Percentiles rank a stretch among this genome's conserved stretches.
Conservation (phyloP, 208 protist genomes). For the Acanthamoeba triangularis region DNA sequence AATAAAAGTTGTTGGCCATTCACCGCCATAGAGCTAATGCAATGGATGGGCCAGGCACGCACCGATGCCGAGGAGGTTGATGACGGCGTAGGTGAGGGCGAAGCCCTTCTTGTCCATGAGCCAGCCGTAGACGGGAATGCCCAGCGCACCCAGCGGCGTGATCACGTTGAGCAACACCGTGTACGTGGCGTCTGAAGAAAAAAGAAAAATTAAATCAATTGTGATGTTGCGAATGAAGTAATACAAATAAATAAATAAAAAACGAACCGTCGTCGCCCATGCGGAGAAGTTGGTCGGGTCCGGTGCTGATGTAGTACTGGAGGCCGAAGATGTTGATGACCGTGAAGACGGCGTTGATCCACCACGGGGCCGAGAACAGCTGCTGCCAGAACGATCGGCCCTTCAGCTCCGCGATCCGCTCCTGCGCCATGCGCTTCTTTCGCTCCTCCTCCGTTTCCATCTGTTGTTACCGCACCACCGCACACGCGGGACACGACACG, state of each 20-base stretch:
- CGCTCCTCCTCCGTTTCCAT: conserved; percentile 12
- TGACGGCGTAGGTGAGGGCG: conserved; percentile 8
- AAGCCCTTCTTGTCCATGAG: conserved; percentile 63
- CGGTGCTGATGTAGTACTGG: conserved; percentile 57
- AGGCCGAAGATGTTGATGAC: conserved; percentile 32
- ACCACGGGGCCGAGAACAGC: conserved; percentile 20
- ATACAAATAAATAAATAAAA: too few species aligned
- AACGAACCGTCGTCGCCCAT: conserved; percentile 14
- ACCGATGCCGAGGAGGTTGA: conserved; percentile 36
- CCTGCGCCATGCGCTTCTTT: conserved; percentile 1
- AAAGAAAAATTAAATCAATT: neutral
- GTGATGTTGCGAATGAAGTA: too few species aligned
- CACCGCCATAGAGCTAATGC: too few species aligned
- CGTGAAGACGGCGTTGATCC: neutral
- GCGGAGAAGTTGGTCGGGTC: conserved; percentile 11
- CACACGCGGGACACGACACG: neutral
- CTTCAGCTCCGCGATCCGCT: neutral
- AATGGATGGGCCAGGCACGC: too few species aligned
- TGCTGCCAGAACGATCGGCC: neutral
- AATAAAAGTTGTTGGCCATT: too few species aligned
- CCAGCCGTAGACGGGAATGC: conserved; percentile 26
- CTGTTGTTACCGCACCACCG: neutral
- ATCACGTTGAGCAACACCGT: conserved; percentile 20
- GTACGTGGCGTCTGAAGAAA: neutral
- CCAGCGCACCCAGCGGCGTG: conserved; percentile 25